Percentiles rank a stretch among this genome's conserved stretches.
Evolutionary conservation across 108 stramenopile species (phyloP).

Genomic region (Aureococcus anophagefferens): DNA sequence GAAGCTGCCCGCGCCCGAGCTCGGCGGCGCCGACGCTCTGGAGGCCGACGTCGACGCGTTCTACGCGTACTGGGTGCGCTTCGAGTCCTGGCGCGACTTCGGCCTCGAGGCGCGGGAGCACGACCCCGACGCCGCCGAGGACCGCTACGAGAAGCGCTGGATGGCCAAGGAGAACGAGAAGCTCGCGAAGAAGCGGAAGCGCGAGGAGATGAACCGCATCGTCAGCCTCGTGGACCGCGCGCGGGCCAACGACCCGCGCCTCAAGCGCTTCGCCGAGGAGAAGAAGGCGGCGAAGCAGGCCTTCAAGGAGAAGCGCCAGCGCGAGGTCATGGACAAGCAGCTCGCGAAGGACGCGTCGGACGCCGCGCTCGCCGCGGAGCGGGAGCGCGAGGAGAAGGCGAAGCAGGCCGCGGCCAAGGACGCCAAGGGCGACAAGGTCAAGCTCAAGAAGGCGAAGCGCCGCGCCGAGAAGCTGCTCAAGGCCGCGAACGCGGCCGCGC

Average conservation of each 20-base stretch:
- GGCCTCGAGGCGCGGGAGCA: constrained; percentile 66
- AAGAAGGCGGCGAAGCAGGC: not conserved
- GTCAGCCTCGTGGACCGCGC: constrained; percentile 79
- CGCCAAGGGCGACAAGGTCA: constrained; percentile 22
- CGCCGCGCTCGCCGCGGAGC: constrained; percentile 31
- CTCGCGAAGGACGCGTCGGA: constrained; percentile 46
- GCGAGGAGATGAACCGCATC: constrained; percentile 80
- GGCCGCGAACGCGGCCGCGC: constrained; percentile 35
- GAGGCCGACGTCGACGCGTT: constrained; percentile 76
- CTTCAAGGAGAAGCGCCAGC: not conserved
- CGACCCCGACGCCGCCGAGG: constrained; percentile 73
- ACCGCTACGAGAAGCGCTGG: constrained; percentile 90
- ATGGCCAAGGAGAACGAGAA: constrained; percentile 92
- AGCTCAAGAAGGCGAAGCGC: constrained; percentile 47
- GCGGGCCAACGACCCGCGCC: constrained; percentile 80
- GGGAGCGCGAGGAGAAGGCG: constrained; percentile 42
- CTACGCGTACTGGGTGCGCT: constrained; percentile 92
- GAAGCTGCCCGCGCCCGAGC: constrained; percentile 54
- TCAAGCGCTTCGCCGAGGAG: constrained; percentile 40
- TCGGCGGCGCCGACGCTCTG: constrained; percentile 76
- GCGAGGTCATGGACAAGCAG: not conserved
- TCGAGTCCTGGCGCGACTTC: constrained; percentile 93
- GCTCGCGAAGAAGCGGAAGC: constrained; percentile 77
- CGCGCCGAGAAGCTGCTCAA: constrained; percentile 43
- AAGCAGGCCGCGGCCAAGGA: constrained; percentile 42